phyloP scores from a whole-genome alignment of 208 protist genomes.

The Leishmania lainsoni region DNA sequence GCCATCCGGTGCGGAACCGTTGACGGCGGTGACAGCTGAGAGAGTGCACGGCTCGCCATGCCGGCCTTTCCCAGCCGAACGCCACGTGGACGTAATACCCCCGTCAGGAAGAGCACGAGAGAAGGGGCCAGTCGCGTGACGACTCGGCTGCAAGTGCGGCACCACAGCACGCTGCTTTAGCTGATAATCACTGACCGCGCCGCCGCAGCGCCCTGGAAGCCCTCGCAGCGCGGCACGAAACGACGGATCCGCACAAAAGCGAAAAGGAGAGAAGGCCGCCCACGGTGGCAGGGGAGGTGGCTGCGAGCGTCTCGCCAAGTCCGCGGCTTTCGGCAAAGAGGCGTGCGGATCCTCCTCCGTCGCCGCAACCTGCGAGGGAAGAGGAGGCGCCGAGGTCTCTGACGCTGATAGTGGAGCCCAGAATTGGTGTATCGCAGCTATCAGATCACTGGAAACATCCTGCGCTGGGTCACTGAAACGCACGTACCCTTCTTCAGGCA shows the following conservation, averaged over 20 bases:
- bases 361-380: neutral
- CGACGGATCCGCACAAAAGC: conserved; percentile 16
- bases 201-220: neutral
- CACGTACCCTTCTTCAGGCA: neutral
- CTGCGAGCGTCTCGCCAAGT: neutral
- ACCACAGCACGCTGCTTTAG: neutral
- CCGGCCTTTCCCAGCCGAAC: neutral
- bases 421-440: neutral
- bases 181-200: neutral
- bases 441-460: neutral
- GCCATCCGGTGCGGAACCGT: neutral
- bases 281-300: conserved; percentile 10
- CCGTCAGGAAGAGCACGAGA: neutral
- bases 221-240: conserved; percentile 22
- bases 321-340: neutral
- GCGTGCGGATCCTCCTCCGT: neutral
- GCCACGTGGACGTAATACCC: neutral
- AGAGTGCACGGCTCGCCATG: neutral
- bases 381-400: neutral
- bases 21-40: neutral
- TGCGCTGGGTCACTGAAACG: neutral
- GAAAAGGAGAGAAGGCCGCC: conserved; percentile 32
- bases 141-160: neutral
- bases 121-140: too few relatives aligned
- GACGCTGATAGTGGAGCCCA: neutral